These are phyloP conservation scores for Galerina marginata DNA, from an alignment of 768 basidiomycete species.

Conservation along the genomic window DNA sequence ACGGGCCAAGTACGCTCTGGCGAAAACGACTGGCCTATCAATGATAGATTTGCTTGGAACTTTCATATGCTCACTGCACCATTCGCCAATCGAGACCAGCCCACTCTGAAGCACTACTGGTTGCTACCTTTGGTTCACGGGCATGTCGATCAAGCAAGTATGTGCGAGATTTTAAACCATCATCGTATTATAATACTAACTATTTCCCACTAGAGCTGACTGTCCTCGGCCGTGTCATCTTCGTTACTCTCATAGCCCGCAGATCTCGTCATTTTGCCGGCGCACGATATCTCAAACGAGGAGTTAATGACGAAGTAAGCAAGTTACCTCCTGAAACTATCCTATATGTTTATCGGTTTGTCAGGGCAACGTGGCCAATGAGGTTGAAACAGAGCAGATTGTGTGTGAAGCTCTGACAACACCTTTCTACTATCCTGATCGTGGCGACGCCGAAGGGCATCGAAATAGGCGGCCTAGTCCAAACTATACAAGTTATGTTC, in stretches of 20 bases:
- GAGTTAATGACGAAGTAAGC: conserved; percentile 88
- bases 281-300: conserved; percentile 91
- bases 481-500: conserved; percentile 94
- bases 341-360: not conserved
- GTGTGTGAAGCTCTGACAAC: conserved; percentile 90
- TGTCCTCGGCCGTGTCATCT: conserved; percentile 87
- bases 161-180: conserved; percentile 29
- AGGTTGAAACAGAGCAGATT: conserved; percentile 98
- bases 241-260: conserved; percentile 93
- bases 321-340: not conserved
- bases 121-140: conserved; percentile 92
- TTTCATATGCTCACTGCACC: conserved; percentile 80
- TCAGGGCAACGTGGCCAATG: conserved; percentile 97
- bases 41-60: conserved; percentile 95
- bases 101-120: conserved; percentile 72
- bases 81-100: conserved; percentile 51
- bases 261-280: conserved; percentile 96
- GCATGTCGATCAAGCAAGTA: conserved; percentile 98
- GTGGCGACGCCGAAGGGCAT: conserved; percentile 34
- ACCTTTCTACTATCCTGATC: conserved; percentile 79
- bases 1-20: conserved; percentile 56
- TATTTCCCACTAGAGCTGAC: conserved; percentile 71
- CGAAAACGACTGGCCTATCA: conserved; percentile 67
- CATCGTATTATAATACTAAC: not conserved
- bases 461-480: conserved; percentile 69